Conservation (phyloP, 805 yeast genomes). For the Kockiozyma suomiensis region DNA sequence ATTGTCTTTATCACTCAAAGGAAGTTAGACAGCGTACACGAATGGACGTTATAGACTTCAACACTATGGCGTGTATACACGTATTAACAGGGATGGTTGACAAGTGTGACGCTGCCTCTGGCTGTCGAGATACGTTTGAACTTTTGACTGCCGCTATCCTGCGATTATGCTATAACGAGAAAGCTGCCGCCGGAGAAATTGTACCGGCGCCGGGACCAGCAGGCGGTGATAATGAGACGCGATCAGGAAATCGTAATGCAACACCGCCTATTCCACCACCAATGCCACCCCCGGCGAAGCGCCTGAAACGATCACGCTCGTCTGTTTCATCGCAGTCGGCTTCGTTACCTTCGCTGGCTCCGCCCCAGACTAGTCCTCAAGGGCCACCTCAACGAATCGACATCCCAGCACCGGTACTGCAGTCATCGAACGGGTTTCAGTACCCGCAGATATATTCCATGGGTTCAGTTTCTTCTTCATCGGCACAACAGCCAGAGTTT, state of each 20-base stretch:
- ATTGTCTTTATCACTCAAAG: slow-evolving; percentile 71
- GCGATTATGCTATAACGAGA: slow-evolving; percentile 48
- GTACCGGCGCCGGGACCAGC: slow-evolving; percentile 18
- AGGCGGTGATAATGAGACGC: neutral
- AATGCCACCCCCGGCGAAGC: slow-evolving; percentile 35
- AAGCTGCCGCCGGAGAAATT: slow-evolving; percentile 35
- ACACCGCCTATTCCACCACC: slow-evolving; percentile 31
- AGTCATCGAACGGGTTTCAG: neutral
- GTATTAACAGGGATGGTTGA: slow-evolving; percentile 65
- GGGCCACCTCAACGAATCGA: neutral
- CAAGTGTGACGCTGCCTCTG: slow-evolving; percentile 75
- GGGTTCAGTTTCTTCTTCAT: neutral
- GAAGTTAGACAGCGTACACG: slow-evolving; percentile 52
- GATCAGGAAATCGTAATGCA: slow-evolving; percentile 13
- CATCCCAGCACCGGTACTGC: neutral
- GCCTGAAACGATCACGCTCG: slow-evolving; percentile 11
- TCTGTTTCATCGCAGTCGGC: slow-evolving; percentile 3
- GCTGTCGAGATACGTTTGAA: slow-evolving; percentile 71
- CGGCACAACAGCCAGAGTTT: slow-evolving; percentile 1
- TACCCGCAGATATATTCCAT: slow-evolving; percentile 10
- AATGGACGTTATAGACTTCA: slow-evolving; percentile 54
- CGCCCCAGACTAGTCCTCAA: neutral
- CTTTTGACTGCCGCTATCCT: slow-evolving; percentile 71
- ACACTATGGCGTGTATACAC: slow-evolving; percentile 47
- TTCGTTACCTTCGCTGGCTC: slow-evolving; percentile 4